Conservation (phyloP, 2,329 filamentous ascomycete species). For the Fusarium sp. region DNA sequence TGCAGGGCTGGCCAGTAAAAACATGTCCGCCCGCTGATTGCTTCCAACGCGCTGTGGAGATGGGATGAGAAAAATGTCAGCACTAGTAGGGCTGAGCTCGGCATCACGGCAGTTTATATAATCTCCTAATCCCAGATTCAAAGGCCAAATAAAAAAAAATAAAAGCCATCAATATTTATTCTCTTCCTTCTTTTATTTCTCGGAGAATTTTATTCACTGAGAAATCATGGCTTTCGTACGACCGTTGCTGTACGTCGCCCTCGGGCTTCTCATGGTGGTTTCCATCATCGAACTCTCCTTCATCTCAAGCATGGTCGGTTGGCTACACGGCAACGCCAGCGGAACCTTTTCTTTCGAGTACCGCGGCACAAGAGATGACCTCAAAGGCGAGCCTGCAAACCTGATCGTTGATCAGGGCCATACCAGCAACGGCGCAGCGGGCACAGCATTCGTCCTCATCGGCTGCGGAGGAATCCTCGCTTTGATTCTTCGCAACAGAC, state of each 20-base stretch:
- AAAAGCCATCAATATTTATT: not conserved
- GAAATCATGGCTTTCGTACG: constrained; percentile 3
- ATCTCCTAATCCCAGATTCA: not conserved
- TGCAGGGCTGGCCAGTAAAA: not conserved
- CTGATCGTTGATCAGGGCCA: constrained; percentile 43
- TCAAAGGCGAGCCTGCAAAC: constrained; percentile 38
- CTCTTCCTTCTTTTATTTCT: not conserved
- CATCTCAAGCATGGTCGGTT: constrained; percentile 42
- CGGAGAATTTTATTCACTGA: not conserved
- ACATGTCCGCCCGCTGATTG: not conserved
- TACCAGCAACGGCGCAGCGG: constrained; percentile 43
- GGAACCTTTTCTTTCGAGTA: constrained; percentile 34
- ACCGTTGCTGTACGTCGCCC: constrained; percentile 29
- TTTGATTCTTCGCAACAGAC: constrained; percentile 34
- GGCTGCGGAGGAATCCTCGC: constrained; percentile 39
- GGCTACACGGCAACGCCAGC: constrained; percentile 39
- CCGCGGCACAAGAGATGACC: constrained; percentile 5
- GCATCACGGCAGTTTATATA: constrained; percentile 15
- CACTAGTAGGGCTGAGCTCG: constrained; percentile 25
- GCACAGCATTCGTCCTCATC: constrained; percentile 42
- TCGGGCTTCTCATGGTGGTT: constrained; percentile 42
- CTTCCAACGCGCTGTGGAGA: not conserved
- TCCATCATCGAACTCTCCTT: constrained; percentile 43
- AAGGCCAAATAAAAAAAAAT: not conserved
- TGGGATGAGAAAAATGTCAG: constrained; percentile 4